Evolutionary conservation across 805 yeast genomes (phyloP).

Genomic region (Candida parachauliodes): DNA sequence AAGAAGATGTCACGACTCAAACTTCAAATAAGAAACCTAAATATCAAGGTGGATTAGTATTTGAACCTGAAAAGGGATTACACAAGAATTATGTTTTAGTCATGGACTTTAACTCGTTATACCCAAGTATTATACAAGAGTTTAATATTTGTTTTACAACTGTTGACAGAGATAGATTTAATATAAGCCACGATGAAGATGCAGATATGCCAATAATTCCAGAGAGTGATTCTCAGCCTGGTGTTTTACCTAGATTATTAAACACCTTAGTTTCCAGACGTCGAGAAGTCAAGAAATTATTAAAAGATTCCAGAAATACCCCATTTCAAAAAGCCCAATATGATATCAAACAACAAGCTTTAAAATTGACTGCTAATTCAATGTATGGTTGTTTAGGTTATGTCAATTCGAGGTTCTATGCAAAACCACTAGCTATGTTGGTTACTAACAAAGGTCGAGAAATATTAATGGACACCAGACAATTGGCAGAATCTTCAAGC

Average conservation of each 20-base stretch:
- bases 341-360: constrained; percentile 93
- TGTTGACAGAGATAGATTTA: constrained; percentile 62
- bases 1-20: constrained; percentile 45
- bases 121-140: constrained; percentile 96
- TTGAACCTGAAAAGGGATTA: constrained; percentile 94
- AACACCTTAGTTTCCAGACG: constrained; percentile 86
- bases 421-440: constrained; percentile 92
- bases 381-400: constrained; percentile 99
- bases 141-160: constrained; percentile 96
- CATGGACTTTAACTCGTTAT: constrained; percentile 97
- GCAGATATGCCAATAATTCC: constrained; percentile 70
- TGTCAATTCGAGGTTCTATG: constrained; percentile 87
- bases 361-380: constrained; percentile 96
- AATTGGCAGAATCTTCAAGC: constrained; percentile 80
- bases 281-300: constrained; percentile 81
- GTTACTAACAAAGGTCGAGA: constrained; percentile 96
- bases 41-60: constrained; percentile 89
- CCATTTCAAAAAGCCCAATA: constrained; percentile 71
- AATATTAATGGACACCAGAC: constrained; percentile 87
- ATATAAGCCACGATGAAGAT: constrained; percentile 45
- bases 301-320: constrained; percentile 69
- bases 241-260: constrained; percentile 83
- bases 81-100: constrained; percentile 86
- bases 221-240: constrained; percentile 45
- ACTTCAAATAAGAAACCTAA: constrained; percentile 65